Base-by-base conservation (phyloP, 441 rosid genomes). In the Mallotus repandus region DNA sequence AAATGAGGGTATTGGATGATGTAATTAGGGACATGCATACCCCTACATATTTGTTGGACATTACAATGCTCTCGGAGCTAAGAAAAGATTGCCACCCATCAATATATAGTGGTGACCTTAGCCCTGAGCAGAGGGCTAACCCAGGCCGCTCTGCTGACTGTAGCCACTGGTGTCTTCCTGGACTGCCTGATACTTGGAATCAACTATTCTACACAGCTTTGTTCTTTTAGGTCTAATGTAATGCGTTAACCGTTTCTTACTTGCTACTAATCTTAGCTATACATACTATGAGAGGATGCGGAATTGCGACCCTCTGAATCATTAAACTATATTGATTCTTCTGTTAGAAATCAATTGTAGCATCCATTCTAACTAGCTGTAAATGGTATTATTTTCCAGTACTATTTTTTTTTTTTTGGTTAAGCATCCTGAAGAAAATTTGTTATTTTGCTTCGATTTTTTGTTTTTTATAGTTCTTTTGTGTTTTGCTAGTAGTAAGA, bases 141-240 rank as follows among this genome's bases (percentile, higher is more conserved):
- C 98, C 99, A 0, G 81, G 62, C 13, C 82, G 81, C 41, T 89
- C 90, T 22, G 96, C 98, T 9, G 99, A 95, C 81, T 92, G 99
- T 79, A 95, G 99, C 87, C 99, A 95, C 70, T 95, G 99, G 99
- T 95, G 99, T 84, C 96, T 95, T 69, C 99, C 99, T 70, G 99
- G 99, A 45, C 79, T 95, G 53, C 98, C 97, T 64, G 99, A 95
- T 77, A 87, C 96, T 74, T 92, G 99, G 99, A 95, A 91, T 84
- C 89, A 92, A 69, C 75, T 95, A 35, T 83, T 95, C 65, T 91
- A 88, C 53, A 82, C 93, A 57, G 78, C 85, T 63, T 80, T 92
- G 83, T 79, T 94, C 77, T 88, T 63, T 58, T 73, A 70, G 41
- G 6, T 19, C 22, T 58, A 54, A 13, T 38, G 29, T 4, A 16